Evolutionary conservation across 352 stramenopile species (phyloP).

Genomic region (Salisapilia sapeloensis): DNA sequence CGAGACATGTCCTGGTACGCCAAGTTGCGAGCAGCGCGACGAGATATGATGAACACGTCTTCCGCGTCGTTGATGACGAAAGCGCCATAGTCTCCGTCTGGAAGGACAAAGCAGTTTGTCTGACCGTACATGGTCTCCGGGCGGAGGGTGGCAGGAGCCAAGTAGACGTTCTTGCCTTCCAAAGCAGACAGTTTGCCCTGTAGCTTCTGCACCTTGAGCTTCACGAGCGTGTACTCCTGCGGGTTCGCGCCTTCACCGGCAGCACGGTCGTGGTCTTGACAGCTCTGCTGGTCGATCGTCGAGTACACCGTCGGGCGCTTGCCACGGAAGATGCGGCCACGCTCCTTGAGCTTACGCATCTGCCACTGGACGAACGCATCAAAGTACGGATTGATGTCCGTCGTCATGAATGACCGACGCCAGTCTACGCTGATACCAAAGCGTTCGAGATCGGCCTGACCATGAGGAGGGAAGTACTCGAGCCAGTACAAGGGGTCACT

Average conservation of each 20-base stretch:
- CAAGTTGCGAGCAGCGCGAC: conserved; percentile 86
- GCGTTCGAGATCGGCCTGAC: conserved; percentile 90
- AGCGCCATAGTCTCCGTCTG: conserved; percentile 96
- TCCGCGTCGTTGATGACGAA: conserved; percentile 89
- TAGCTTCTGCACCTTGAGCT: conserved; percentile 86
- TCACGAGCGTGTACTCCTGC: conserved; percentile 99
- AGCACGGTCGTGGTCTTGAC: conserved; percentile 97
- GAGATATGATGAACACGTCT: conserved; percentile 93
- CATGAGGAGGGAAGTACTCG: conserved; percentile 96
- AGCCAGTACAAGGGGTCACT: conserved; percentile 97
- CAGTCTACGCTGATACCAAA: conserved; percentile 97
- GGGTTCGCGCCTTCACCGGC: conserved; percentile 96
- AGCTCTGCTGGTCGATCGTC: conserved; percentile 96
- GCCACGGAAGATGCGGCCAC: conserved; percentile 78
- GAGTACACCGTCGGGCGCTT: conserved; percentile 98
- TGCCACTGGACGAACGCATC: conserved; percentile 99
- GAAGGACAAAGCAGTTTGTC: conserved; percentile 99
- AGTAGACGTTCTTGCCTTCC: conserved; percentile 85
- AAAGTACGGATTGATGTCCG: conserved; percentile 98
- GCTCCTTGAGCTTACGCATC: conserved; percentile 93
- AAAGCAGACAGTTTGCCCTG: conserved; percentile 63
- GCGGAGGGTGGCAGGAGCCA: conserved; percentile 96
- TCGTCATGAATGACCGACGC: conserved; percentile 99
- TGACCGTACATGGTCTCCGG: conserved; percentile 99
- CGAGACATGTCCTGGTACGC: conserved; percentile 90